Base-by-base conservation (phyloP, 2,329 filamentous ascomycete genomes). In the Pyricularia sp. region DNA sequence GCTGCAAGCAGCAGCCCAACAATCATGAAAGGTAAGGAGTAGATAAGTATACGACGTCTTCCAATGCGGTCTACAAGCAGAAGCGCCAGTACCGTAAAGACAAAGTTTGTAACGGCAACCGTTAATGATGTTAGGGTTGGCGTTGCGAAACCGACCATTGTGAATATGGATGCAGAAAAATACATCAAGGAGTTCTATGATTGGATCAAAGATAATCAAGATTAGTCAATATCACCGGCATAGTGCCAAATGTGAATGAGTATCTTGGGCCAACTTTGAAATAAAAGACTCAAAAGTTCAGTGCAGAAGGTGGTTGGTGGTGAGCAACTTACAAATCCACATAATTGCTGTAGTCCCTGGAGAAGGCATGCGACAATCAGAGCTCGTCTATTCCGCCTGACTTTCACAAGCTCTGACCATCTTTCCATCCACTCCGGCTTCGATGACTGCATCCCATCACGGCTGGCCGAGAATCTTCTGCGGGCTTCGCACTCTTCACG, bases 101-200 rank as follows among this genome's bases (percentile, higher is more conserved):
- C 75, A 73, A 94, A 94, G 75, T 96, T 97, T 65, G 93, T 95
- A 69, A 90, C 83, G 0, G 93, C 93, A 17, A 97, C 78, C 2
- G 88, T 89, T 70, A 96, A 85, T 0, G 92, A 92, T 1, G 91
- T 93, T 66, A 94, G 84, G 0, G 92, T 95, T 5, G 93, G 92
- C 69, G 88, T 90, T 61, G 85, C 84, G 76, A 97, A 97, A 0
- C 90, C 90, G 0, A 97, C 85, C 36, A 93, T 84, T 2, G 86
- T 85, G 76, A 94, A 94, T 33, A 94, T 92, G 9, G 91, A 93
- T 4, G 91, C 91, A 0, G 91, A 93, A 76, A 93, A 97, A 79
- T 97, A 97, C 92, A 97, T 97, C 33, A 97, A 83, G 12, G 91
- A 93, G 80, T 97, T 97, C 86, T 89, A 28, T 2, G n/a, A 4